Conservation (phyloP, 331 rosid species). For the Malus hybrid region DNA sequence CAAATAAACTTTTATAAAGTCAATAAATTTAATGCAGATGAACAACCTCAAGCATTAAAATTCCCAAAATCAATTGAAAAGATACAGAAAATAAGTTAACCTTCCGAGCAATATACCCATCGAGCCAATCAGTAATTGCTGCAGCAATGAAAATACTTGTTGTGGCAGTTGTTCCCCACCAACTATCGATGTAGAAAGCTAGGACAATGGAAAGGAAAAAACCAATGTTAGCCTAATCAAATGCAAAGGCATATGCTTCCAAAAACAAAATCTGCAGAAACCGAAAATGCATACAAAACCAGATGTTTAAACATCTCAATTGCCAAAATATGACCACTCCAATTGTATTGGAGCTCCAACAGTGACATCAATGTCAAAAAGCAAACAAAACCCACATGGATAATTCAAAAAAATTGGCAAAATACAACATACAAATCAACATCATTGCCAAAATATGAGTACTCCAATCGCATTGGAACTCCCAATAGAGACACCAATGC, state of each 20-base stretch:
- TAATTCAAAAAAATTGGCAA: background rate
- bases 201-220: background rate
- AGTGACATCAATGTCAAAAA: background rate
- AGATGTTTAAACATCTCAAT: background rate
- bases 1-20: background rate
- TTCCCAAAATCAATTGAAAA: background rate
- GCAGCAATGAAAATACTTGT: constrained; percentile 78
- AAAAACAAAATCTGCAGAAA: background rate
- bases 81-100: constrained; percentile 19
- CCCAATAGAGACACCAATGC: background rate
- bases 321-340: background rate
- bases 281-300: background rate
- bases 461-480: background rate
- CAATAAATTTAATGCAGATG: background rate
- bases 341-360: background rate
- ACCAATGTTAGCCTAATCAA: background rate
- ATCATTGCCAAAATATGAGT: background rate
- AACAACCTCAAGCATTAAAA: background rate
- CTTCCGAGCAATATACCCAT: constrained; percentile 97
- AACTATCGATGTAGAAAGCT: constrained; percentile 85
- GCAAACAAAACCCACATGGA: background rate
- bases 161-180: constrained; percentile 79
- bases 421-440: background rate
- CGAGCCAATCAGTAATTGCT: constrained; percentile 95
- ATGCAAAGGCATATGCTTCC: background rate